A percentile compares a stretch with the other conserved stretches of the same genome.
phyloP scores from a whole-genome alignment of 2,329 filamentous ascomycete genomes.

The Byssothecium circinans region DNA sequence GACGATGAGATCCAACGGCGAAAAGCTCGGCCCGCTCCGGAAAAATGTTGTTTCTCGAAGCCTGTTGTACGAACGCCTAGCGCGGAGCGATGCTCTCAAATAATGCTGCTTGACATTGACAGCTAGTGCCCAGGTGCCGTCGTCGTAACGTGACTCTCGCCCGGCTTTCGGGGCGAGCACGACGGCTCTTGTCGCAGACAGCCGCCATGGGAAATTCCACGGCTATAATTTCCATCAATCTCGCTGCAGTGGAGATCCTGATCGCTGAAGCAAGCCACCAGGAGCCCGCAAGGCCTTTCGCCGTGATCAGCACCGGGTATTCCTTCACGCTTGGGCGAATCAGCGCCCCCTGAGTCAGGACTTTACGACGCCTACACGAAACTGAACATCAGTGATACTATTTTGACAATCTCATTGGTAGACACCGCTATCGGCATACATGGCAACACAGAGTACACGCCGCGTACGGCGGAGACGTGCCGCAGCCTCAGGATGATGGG shows the following conservation, averaged over 20 bases:
- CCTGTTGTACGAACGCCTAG: constrained; percentile 30
- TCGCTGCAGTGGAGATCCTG: constrained; percentile 37
- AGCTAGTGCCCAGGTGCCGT: constrained; percentile 22
- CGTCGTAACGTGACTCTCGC: constrained; percentile 27
- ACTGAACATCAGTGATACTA: too few species aligned
- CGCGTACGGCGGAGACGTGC: background rate
- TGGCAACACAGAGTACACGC: too few species aligned
- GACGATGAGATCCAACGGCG: constrained; percentile 35
- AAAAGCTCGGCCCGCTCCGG: constrained; percentile 45
- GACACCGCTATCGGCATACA: background rate
- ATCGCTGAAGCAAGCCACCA: constrained; percentile 31
- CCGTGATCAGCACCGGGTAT: constrained; percentile 34
- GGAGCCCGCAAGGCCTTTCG: constrained; percentile 29
- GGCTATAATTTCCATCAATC: constrained; percentile 33
- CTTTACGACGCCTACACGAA: too few species aligned
- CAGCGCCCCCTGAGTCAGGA: constrained; percentile 31
- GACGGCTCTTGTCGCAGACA: constrained; percentile 12
- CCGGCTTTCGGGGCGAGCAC: constrained; percentile 8
- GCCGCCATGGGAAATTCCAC: constrained; percentile 17
- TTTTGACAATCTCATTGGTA: too few species aligned
- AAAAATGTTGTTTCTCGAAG: constrained; percentile 42
- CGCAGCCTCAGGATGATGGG: background rate
- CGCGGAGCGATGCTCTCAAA: constrained; percentile 29
- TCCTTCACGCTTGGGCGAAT: constrained; percentile 1
- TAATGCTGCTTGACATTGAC: constrained; percentile 23